Evolutionary conservation across 352 stramenopile species (phyloP), one percentile per base, ranked within the genome.

Genomic region (Phytophthora pseudosyringae): DNA sequence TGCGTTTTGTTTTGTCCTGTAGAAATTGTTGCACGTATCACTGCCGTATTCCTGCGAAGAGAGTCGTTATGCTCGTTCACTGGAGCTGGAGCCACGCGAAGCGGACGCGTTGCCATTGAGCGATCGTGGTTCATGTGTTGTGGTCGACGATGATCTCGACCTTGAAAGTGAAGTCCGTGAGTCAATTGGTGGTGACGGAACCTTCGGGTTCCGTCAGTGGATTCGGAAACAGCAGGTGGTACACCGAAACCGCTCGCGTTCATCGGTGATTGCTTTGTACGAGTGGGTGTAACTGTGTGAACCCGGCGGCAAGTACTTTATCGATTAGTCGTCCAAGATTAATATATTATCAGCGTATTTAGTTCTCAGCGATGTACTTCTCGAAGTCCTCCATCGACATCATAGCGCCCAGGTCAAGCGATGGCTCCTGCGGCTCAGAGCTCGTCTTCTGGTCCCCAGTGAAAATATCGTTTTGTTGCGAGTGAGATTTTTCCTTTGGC

Each of bases 221-320:
- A 83, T 94, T 55, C 80, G 84, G 18, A 94, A 90, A 70, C 86
- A 93, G 47, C 88, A 92, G 57, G 81, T 94, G 2, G 86, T 94
- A 9, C 83, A 92, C 50, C 80, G 83, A 21, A 84, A 91, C 64
- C 83, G 86, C 6, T 92, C 86, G 2, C 75, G 83, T 10, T 92
- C 86, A 25, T 75, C 80, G 3, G 45, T 84, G 8, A 48, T 73
- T 38, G 65, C 73, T 26, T 64, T 72, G 50, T 90, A 90, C 49
- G 85, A 92, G 56, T 94, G 85, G 85, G 85, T 94, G 1, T 93
- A 86, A 62, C 58, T 50, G 36, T 39, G 32, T 29, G 32, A 43
- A 25, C 31, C 15, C 11, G 15, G n/a, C 31, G 32, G 25, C 13
- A 18, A 53, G 16, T 41, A 52, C 44, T 66, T 66, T 75, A 75